Conservation (phyloP, 108 stramenopile species). For the Mediolabrus comicus region DNA sequence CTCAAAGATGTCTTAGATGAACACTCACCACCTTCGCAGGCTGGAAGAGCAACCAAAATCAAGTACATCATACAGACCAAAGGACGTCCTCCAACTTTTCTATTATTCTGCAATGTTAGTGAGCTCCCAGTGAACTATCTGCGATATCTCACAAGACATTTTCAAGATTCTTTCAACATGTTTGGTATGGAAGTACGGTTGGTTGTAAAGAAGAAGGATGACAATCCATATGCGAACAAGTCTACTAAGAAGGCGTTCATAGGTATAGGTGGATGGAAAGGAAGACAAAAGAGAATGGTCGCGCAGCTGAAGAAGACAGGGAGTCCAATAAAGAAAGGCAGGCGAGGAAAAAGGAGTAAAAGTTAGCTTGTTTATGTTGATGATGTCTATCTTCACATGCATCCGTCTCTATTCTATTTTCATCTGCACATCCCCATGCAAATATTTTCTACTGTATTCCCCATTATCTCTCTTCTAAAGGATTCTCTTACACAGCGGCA, state of each 20-base stretch:
- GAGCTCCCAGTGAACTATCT: conserved; percentile 66
- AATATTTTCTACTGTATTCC: not conserved
- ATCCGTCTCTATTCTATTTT: not conserved
- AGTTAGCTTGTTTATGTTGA: not conserved
- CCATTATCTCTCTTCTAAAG: not conserved
- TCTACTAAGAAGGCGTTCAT: conserved; percentile 41
- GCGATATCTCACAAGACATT: conserved; percentile 75
- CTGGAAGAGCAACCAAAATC: conserved; percentile 61
- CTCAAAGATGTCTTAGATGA: conserved; percentile 67
- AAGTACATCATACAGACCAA: conserved; percentile 89
- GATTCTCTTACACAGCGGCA: not conserved
- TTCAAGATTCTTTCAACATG: conserved; percentile 83
- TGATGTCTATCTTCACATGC: not conserved
- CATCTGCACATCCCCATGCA: not conserved
- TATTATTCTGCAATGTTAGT: conserved; percentile 76
- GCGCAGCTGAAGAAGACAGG: conserved; percentile 46
- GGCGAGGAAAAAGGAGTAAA: conserved; percentile 6
- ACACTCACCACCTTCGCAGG: conserved; percentile 59
- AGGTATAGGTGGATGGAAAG: conserved; percentile 72
- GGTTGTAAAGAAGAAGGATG: conserved; percentile 68
- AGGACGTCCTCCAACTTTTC: conserved; percentile 87
- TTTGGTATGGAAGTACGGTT: conserved; percentile 84
- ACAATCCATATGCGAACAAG: conserved; percentile 68
- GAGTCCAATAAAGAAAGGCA: conserved; percentile 15
- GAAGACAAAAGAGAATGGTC: conserved; percentile 56